These are phyloP conservation scores for Fraxinus americana DNA, from an alignment of 257 asterid genomes.

Conservation along the genomic window DNA sequence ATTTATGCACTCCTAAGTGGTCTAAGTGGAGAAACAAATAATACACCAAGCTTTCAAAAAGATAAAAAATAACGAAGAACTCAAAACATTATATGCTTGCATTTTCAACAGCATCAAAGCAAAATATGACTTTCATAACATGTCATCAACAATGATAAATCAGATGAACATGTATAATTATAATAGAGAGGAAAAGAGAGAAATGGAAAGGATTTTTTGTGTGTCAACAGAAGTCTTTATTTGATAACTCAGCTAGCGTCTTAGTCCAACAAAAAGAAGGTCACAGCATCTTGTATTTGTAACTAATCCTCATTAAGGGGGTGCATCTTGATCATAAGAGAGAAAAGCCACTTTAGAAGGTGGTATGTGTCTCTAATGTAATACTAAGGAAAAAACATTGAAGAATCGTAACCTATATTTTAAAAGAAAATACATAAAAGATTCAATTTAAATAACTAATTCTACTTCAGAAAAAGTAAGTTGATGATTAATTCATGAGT, in stretches of 20 bases:
- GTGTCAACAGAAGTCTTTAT: not conserved
- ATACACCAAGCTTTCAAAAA: conserved; percentile 11
- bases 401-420: too few species aligned
- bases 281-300: not conserved
- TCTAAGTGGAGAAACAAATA: not conserved
- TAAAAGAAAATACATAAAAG: not conserved
- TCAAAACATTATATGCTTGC: conserved; percentile 5
- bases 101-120: conserved; percentile 1
- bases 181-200: not conserved
- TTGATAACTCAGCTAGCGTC: conserved; percentile 10
- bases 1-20: not conserved
- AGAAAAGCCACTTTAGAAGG: not conserved
- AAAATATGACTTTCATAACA: conserved; percentile 2
- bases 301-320: conserved; percentile 9
- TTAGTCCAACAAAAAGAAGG: conserved; percentile 18
- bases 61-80: not conserved
- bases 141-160: conserved; percentile 1
- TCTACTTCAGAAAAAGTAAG: not conserved
- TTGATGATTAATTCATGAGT: not conserved
- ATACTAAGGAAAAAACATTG: too few species aligned
- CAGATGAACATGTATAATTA: not conserved
- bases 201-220: not conserved
- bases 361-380: not conserved
- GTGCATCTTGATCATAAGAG: conserved; percentile 5
- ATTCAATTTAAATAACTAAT: not conserved